Percentiles rank a stretch among this genome's conserved stretches.
Conservation (phyloP, 768 basidiomycete genomes). For the Lactarius hatsudake region DNA sequence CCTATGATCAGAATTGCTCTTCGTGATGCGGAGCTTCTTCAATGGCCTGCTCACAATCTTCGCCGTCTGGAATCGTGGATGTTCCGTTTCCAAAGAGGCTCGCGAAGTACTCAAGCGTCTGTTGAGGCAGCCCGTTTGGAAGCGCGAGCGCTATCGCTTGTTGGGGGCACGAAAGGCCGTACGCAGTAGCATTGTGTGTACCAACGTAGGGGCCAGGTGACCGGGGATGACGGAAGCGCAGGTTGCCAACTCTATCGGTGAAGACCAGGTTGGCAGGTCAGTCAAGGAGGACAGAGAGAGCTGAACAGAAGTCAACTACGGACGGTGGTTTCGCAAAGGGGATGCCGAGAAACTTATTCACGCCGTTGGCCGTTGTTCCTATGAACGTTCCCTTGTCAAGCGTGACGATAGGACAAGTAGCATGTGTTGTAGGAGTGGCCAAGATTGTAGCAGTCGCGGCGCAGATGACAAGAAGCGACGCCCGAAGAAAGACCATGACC, state of each 20-base stretch:
- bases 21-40: not conserved
- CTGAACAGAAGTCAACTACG: constrained; percentile 13
- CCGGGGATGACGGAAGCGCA: constrained; percentile 41
- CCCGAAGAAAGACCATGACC: not conserved
- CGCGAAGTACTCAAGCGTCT: constrained; percentile 1
- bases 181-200: constrained; percentile 21
- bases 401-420: constrained; percentile 24
- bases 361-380: constrained; percentile 30
- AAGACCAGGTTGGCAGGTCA: not conserved
- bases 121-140: not conserved
- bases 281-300: not conserved
- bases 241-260: constrained; percentile 33
- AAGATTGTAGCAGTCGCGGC: not conserved
- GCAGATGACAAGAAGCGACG: not conserved
- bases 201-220: constrained; percentile 20
- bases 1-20: not conserved
- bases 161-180: constrained; percentile 31
- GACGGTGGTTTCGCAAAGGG: constrained; percentile 43
- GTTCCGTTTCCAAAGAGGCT: not conserved
- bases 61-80: not conserved
- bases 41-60: constrained; percentile 26
- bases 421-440: not conserved
- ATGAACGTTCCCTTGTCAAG: constrained; percentile 34
- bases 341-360: constrained; percentile 39
- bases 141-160: constrained; percentile 3